Base-by-base conservation (phyloP, 2,329 filamentous ascomycete species). In the Dothidotthia symphoricarpi region DNA sequence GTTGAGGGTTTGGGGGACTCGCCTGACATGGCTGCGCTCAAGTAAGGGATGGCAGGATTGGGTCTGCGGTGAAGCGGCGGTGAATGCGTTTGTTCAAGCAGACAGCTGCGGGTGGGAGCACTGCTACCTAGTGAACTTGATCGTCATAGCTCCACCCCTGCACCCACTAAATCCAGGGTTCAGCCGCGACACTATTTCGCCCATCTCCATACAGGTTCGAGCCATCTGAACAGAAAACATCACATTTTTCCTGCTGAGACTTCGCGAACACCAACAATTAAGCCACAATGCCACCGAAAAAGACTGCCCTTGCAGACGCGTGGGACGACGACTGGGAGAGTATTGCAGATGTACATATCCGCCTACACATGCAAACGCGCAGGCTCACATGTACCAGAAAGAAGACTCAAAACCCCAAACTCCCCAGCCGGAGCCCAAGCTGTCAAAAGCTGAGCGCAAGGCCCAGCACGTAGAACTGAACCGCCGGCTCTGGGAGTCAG, bases 291-390 rank as follows among this genome's bases (percentile, higher is more conserved):
- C 41, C 57, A 14, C 41, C 57, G 11, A 69, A 70, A 64, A 70
- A 74, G 54, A 49, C 53, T 31, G 67, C 66, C 15, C 66, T 84
- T 14, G 59, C 58, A 7, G 61, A 62, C 64, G 90, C 88, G 14
- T 96, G 91, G 91, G 88, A 91, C 49, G 83, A 95, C 55, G 87
- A 95, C 59, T 97, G 90, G 89, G 87, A 91, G 64, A 70, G 73
- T 5, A 78, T 85, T 61, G 88, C 86, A 40, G 88, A 95, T 70
- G 80, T 82, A 72, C 30, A 63, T 41, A 34, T 33, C 28, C 37
- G 25, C 39, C 14, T 35, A n/a, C 38, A 33, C 14, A 16, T 24
- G 12, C 24, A 27, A 28, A 28, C 26, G 42, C 43, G 15, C 24
- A 11, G 25, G 25, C 55, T 64, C 36, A 65, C 53, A 29, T 13